Conservation (phyloP, 768 basidiomycete species). For the Tylopilus rubrobrunneus region DNA sequence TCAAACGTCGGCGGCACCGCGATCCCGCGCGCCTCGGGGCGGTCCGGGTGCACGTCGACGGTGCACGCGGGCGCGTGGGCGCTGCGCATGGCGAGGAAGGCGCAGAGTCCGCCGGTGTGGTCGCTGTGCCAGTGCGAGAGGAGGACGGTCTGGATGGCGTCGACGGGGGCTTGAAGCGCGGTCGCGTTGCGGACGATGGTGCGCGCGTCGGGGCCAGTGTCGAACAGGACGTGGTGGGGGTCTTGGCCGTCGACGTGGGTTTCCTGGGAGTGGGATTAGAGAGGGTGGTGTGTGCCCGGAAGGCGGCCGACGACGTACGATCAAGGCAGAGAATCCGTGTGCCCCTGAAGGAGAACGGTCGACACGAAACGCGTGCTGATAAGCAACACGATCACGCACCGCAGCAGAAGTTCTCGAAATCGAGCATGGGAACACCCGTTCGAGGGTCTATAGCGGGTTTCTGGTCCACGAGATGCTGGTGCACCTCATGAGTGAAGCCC, state of each 20-base stretch:
- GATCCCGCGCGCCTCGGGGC: slow-evolving; percentile 72
- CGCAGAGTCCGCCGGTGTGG: slow-evolving; percentile 69
- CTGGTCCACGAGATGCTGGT: slow-evolving; percentile 54
- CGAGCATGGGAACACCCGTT: slow-evolving; percentile 60
- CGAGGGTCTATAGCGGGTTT: slow-evolving; percentile 39
- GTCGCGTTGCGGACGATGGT: slow-evolving; percentile 70
- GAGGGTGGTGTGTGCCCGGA: neutral
- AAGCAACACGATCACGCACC: slow-evolving; percentile 34
- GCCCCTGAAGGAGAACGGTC: slow-evolving; percentile 46
- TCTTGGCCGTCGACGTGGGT: slow-evolving; percentile 46
- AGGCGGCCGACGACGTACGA: slow-evolving; percentile 42
- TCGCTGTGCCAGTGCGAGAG: slow-evolving; percentile 82
- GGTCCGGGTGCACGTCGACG: slow-evolving; percentile 75
- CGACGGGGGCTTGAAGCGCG: slow-evolving; percentile 53
- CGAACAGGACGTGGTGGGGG: slow-evolving; percentile 64
- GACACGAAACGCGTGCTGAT: neutral
- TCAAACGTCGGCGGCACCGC: slow-evolving; percentile 58
- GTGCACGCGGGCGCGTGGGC: slow-evolving; percentile 33
- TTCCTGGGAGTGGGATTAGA: slow-evolving; percentile 38
- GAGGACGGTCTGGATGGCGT: slow-evolving; percentile 57
- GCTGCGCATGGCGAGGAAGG: slow-evolving; percentile 51
- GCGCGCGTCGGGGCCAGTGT: slow-evolving; percentile 76
- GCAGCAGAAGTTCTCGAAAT: slow-evolving; percentile 71
- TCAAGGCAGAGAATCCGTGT: slow-evolving; percentile 79
- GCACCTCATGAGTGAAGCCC: slow-evolving; percentile 71